phyloP scores from a whole-genome alignment of 2,329 filamentous ascomycete genomes.

The Neoascochyta sp. region DNA sequence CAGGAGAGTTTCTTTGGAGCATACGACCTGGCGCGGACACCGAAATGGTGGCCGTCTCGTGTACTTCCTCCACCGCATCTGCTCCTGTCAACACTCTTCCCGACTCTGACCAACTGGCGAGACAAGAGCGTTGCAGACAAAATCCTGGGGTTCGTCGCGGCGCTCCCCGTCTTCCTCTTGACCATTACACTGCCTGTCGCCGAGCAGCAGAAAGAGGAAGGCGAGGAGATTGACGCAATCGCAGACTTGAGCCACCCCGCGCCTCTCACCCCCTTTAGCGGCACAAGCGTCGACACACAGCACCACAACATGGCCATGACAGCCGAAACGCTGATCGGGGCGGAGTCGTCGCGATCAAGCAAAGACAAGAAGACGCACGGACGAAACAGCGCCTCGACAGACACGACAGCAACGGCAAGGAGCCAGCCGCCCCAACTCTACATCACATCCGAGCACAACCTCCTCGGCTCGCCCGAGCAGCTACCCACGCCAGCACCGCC shows the following conservation, averaged over 20 bases:
- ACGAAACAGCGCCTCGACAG: conserved; percentile 3
- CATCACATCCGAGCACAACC: conserved; percentile 33
- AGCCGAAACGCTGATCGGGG: conserved; percentile 6
- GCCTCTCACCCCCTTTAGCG: conserved; percentile 20
- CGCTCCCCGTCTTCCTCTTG: conserved; percentile 85
- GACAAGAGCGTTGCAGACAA: conserved; percentile 84
- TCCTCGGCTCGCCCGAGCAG: conserved; percentile 37
- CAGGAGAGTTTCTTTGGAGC: conserved; percentile 43
- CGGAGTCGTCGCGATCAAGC: conserved; percentile 1
- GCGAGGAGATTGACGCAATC: conserved; percentile 18
- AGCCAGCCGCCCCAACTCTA: conserved; percentile 26
- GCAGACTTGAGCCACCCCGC: conserved; percentile 33
- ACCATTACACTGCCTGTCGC: conserved; percentile 90
- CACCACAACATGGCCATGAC: conserved; percentile 12
- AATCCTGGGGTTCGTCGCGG: conserved; percentile 73
- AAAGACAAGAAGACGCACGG: conserved; percentile 3
- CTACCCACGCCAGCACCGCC: conserved; percentile 39
- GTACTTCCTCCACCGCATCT: conserved; percentile 68
- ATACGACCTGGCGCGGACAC: conserved; percentile 40
- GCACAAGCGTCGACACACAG: conserved; percentile 14
- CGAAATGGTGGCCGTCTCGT: conserved; percentile 78
- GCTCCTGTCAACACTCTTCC: conserved; percentile 73
- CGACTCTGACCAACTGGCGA: conserved; percentile 77
- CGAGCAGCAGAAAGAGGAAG: conserved; percentile 58
- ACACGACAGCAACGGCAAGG: conserved; percentile 14